Conservation (phyloP, 2,329 filamentous ascomycete species). For the Laburnicola sp. region DNA sequence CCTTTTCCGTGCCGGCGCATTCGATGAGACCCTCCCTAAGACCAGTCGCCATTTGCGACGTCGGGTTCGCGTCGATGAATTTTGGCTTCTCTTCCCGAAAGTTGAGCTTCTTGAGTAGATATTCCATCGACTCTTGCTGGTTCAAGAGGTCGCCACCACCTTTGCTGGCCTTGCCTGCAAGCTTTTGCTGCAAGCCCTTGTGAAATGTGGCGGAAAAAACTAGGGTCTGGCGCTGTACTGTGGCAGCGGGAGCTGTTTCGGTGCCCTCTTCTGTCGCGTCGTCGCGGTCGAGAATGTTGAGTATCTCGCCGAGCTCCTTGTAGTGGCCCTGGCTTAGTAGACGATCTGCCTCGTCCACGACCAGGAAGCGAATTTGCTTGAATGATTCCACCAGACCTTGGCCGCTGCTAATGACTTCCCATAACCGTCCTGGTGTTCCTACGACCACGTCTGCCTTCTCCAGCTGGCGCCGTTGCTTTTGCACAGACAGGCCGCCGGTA, state of each 20-base stretch:
- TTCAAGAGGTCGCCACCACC: conserved; percentile 65
- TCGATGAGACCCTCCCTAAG: conserved; percentile 90
- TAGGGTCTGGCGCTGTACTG: conserved; percentile 73
- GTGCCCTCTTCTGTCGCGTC: conserved; percentile 54
- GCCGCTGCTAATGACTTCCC: conserved; percentile 86
- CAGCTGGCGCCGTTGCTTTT: conserved; percentile 88
- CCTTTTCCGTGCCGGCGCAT: conserved; percentile 93
- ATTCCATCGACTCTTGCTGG: conserved; percentile 84
- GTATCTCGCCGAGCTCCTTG: conserved; percentile 87
- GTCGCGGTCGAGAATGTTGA: conserved; percentile 74
- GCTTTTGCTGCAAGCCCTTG: conserved; percentile 85
- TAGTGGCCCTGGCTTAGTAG: conserved; percentile 91
- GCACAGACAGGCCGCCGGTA: conserved; percentile 89
- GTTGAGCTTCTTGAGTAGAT: conserved; percentile 84
- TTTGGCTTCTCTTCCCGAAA: conserved; percentile 83
- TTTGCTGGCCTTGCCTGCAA: conserved; percentile 70
- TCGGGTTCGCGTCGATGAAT: conserved; percentile 89
- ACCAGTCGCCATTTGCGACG: conserved; percentile 82
- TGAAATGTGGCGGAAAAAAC: conserved; percentile 98
- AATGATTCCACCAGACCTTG: conserved; percentile 70
- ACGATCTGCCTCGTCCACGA: conserved; percentile 92
- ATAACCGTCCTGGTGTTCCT: conserved; percentile 86
- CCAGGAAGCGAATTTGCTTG: conserved; percentile 75
- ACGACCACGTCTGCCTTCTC: conserved; percentile 88
- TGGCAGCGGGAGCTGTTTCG: conserved; percentile 8